Conservation (phyloP, 176 grass and related monocot genomes). For the barley (Hordeum vulgare) region DNA sequence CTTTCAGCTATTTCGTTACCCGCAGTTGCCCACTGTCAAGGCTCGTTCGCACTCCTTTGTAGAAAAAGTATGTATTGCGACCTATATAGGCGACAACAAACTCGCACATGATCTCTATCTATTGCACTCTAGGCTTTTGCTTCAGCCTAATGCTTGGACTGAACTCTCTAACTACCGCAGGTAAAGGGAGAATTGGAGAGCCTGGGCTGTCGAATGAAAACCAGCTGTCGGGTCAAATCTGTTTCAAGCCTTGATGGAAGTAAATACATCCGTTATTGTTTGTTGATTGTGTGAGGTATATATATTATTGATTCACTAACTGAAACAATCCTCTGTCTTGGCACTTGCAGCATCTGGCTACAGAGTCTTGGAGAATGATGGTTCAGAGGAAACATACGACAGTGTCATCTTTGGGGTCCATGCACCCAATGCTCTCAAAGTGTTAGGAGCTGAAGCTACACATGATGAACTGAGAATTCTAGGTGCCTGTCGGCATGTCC, state of each 20-base stretch:
- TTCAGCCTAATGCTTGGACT: neutral
- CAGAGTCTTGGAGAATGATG: too few relatives aligned
- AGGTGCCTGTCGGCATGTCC: neutral
- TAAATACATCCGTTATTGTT: neutral
- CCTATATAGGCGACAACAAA: neutral
- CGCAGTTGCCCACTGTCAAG: too few relatives aligned
- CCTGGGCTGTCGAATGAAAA: neutral
- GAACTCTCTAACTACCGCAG: neutral
- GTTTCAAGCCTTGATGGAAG: neutral
- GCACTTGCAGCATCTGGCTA: too few relatives aligned
- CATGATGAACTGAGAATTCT: too few relatives aligned
- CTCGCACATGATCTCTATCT: neutral
- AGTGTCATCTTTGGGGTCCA: too few relatives aligned
- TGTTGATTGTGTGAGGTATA: neutral
- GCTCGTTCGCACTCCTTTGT: neutral
- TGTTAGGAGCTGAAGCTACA: too few relatives aligned
- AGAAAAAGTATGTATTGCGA: neutral
- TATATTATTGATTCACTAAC: too few relatives aligned
- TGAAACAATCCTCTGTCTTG: too few relatives aligned
- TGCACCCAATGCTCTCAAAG: too few relatives aligned
- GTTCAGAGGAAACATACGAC: too few relatives aligned
- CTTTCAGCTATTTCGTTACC: too few relatives aligned
- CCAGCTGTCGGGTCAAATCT: neutral
- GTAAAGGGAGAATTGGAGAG: neutral
- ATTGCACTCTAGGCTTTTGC: neutral